Evolutionary conservation across 1,284 basidiomycete species (phyloP).

Genomic region (Boletus mariae): DNA sequence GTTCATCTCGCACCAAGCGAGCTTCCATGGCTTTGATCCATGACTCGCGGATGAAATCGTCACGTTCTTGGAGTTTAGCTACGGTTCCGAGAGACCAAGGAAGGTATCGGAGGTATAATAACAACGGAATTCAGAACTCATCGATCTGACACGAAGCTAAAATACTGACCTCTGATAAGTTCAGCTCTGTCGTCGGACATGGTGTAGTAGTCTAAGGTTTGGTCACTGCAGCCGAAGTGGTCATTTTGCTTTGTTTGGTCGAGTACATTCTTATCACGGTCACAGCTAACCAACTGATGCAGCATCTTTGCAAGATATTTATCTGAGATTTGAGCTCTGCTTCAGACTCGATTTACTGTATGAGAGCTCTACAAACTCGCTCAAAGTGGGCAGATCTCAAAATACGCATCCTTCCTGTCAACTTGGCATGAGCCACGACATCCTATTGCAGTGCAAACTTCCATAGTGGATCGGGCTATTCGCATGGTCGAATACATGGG

Average conservation of each 20-base stretch:
- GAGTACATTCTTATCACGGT: background rate
- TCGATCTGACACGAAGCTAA: background rate
- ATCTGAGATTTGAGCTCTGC: background rate
- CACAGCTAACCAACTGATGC: no score
- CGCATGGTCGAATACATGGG: background rate
- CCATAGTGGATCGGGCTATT: background rate
- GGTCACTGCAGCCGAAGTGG: background rate
- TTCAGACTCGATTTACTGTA: background rate
- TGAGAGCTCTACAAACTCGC: background rate
- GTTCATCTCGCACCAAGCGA: conserved; percentile 84
- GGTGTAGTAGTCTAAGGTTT: conserved; percentile 1
- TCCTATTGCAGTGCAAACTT: no score
- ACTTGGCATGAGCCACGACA: background rate
- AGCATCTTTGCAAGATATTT: background rate
- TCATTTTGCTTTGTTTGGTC: conserved; percentile 28
- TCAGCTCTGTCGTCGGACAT: conserved; percentile 36
- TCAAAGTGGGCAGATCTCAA: background rate
- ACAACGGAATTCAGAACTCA: background rate
- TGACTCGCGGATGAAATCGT: conserved; percentile 82
- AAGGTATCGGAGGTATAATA: background rate
- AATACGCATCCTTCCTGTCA: background rate
- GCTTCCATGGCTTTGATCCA: conserved; percentile 97
- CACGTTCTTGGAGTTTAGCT: conserved; percentile 68
- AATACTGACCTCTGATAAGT: conserved; percentile 30
- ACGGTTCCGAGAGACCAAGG: background rate